Evolutionary conservation across 1,284 basidiomycete genomes (phyloP).

Genomic region (Cryptococcus maquisensis): DNA sequence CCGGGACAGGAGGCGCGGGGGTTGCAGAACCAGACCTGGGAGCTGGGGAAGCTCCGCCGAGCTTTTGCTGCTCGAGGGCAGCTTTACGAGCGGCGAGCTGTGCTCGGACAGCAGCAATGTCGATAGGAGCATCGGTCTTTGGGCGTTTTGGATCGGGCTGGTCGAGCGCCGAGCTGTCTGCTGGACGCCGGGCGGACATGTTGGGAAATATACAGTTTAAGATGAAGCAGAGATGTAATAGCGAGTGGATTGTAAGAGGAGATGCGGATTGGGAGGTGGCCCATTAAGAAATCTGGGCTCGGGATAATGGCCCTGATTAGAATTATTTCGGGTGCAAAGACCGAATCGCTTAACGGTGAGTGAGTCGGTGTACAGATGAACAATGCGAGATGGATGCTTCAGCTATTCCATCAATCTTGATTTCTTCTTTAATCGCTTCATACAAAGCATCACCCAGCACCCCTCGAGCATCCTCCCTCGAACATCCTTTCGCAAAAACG

Average conservation of each 20-base stretch:
- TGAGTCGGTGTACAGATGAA: too few species aligned
- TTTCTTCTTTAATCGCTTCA: too few species aligned
- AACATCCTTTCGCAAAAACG: too few species aligned
- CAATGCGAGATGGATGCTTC: too few species aligned
- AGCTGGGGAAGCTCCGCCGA: slow-evolving; percentile 40
- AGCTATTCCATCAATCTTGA: too few species aligned
- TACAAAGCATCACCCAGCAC: too few species aligned
- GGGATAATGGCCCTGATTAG: too few species aligned
- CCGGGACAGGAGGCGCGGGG: slow-evolving; percentile 30
- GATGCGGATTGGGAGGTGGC: not conserved
- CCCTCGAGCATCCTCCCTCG: too few species aligned
- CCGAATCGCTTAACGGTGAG: too few species aligned
- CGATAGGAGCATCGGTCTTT: slow-evolving; percentile 16
- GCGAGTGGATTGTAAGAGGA: not conserved
- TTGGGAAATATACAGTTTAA: not conserved
- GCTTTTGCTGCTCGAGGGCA: slow-evolving; percentile 60
- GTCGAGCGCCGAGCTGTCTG: slow-evolving; percentile 16
- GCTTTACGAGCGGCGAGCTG: slow-evolving; percentile 80
- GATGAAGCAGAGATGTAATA: not conserved
- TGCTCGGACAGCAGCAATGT: slow-evolving; percentile 52
- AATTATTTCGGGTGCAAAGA: too few species aligned
- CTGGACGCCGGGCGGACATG: slow-evolving; percentile 27
- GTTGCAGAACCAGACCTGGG: slow-evolving; percentile 14
- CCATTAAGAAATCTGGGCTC: too few species aligned
- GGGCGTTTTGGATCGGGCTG: slow-evolving; percentile 27